Percentiles rank a stretch among this genome's conserved stretches.
Evolutionary conservation across 148 eudicot species (phyloP).

Genomic region (Persicaria tinctoria): DNA sequence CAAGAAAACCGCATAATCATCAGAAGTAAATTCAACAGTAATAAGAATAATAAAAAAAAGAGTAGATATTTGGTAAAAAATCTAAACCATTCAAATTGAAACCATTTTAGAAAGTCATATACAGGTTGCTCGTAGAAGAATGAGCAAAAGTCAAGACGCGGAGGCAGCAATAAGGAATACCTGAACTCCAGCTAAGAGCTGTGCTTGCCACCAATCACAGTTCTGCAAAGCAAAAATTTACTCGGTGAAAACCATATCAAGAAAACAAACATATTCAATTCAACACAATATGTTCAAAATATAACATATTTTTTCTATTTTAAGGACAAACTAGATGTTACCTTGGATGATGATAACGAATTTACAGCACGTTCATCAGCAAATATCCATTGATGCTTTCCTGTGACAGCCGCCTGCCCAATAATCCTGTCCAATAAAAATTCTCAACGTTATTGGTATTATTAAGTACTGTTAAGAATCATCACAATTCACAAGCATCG

Average conservation of each 20-base stretch:
- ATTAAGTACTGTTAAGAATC: background rate
- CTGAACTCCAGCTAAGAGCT: slow-evolving; percentile 76
- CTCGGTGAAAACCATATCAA: slow-evolving; percentile 14
- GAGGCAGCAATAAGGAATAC: slow-evolving; percentile 27
- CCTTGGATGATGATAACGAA: slow-evolving; percentile 49
- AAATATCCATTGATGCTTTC: slow-evolving; percentile 72
- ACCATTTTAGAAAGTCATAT: background rate
- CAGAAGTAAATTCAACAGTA: background rate
- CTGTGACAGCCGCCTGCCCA: slow-evolving; percentile 79
- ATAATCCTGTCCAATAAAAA: slow-evolving; percentile 45
- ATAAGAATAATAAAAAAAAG: slow-evolving; percentile 1
- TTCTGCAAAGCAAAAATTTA: slow-evolving; percentile 35
- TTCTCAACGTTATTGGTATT: background rate
- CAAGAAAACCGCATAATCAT: slow-evolving; percentile 8
- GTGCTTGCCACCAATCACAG: slow-evolving; percentile 61
- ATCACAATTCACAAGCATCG: background rate
- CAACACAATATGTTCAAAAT: background rate
- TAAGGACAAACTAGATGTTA: slow-evolving; percentile 15
- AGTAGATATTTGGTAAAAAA: background rate
- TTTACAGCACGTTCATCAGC: slow-evolving; percentile 29
- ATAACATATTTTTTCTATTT: background rate
- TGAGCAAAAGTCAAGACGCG: background rate
- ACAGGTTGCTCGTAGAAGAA: background rate
- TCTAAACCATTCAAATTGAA: background rate
- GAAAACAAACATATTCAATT: background rate